Evolutionary conservation across 2,329 filamentous ascomycete species (phyloP).

Genomic region (Arthrinium phaeospermum): DNA sequence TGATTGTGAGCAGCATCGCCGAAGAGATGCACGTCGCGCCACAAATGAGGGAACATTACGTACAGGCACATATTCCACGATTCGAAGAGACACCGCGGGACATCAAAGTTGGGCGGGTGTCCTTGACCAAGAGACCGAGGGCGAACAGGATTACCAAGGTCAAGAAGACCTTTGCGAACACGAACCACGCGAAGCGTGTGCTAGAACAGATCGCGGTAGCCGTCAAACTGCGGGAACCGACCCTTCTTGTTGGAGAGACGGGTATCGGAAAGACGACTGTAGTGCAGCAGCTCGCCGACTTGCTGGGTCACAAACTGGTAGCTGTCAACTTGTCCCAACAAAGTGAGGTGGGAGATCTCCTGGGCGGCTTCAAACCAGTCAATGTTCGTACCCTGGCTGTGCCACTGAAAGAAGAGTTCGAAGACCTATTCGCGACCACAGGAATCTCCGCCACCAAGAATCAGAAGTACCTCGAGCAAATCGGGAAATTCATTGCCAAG

Average conservation of each 20-base stretch:
- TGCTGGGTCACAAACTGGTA: constrained; percentile 83
- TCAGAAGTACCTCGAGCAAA: constrained; percentile 80
- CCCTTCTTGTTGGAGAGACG: constrained; percentile 96
- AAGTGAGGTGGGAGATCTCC: constrained; percentile 92
- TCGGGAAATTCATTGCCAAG: constrained; percentile 79
- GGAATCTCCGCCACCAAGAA: constrained; percentile 88
- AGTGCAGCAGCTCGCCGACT: constrained; percentile 87
- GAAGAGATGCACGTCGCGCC: constrained; percentile 87
- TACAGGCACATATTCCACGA: constrained; percentile 73
- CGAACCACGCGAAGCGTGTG: constrained; percentile 80
- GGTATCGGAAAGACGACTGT: constrained; percentile 98
- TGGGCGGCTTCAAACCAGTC: constrained; percentile 96
- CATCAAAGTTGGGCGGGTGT: constrained; percentile 70
- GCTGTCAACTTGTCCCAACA: constrained; percentile 98
- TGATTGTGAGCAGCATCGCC: constrained; percentile 74
- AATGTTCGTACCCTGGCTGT: constrained; percentile 87
- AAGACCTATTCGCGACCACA: constrained; percentile 84
- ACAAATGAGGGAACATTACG: constrained; percentile 78
- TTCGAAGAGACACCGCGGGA: constrained; percentile 66
- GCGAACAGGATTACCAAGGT: constrained; percentile 55
- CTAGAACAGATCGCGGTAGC: constrained; percentile 89
- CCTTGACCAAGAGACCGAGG: constrained; percentile 64
- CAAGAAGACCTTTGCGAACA: constrained; percentile 81
- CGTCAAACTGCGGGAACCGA: constrained; percentile 82
- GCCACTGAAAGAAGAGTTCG: constrained; percentile 92